Evolutionary conservation across 441 rosid species (phyloP).

Genomic region (Dalechampia spathulata): DNA sequence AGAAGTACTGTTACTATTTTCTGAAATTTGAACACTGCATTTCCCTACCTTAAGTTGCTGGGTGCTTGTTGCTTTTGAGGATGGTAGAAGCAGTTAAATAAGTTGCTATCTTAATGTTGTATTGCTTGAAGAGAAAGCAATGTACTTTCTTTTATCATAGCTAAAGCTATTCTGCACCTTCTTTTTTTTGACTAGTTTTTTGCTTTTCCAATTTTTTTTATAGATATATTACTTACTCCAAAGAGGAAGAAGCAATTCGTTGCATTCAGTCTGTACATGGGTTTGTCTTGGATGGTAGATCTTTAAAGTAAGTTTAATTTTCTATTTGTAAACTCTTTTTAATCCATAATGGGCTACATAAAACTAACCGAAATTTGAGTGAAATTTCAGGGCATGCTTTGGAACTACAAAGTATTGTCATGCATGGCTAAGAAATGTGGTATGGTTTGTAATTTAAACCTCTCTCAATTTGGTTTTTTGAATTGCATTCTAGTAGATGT

Average conservation of each 20-base stretch:
- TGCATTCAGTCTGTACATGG: slow-evolving; percentile 88
- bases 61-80: too few species aligned
- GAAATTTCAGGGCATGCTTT: slow-evolving; percentile 69
- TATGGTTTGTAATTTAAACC: slow-evolving; percentile 22
- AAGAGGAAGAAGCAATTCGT: slow-evolving; percentile 80
- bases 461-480: slow-evolving; percentile 5
- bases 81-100: too few species aligned
- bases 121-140: not conserved
- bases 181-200: too few species aligned
- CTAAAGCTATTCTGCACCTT: too few species aligned
- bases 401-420: slow-evolving; percentile 91
- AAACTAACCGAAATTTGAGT: too few species aligned
- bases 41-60: too few species aligned
- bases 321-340: not conserved
- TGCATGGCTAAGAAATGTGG: slow-evolving; percentile 89
- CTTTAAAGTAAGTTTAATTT: slow-evolving; percentile 46
- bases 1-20: slow-evolving; percentile 1
- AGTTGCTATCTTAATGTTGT: not conserved
- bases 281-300: slow-evolving; percentile 65
- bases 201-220: not conserved
- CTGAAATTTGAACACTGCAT: not conserved
- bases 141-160: too few species aligned
- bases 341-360: not conserved
- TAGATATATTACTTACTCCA: slow-evolving; percentile 71
- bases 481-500: too few species aligned